Evolutionary conservation across 768 basidiomycete species (phyloP).

Genomic region (Hemileccinum impolitum): DNA sequence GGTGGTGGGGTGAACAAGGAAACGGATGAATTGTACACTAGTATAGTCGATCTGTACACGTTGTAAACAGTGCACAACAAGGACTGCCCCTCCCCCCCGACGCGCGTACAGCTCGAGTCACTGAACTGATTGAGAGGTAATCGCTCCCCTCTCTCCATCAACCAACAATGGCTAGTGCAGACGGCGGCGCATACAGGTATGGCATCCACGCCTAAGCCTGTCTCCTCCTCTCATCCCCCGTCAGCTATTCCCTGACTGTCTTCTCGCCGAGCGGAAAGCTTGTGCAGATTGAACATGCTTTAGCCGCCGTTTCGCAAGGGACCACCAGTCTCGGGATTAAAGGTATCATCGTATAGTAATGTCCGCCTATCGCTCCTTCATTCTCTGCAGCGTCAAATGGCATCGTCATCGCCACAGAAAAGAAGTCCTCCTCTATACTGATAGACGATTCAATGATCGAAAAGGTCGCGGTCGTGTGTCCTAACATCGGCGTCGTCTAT

Average conservation of each 20-base stretch:
- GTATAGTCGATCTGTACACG: slow-evolving; percentile 8
- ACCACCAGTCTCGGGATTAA: slow-evolving; percentile 98
- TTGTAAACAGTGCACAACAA: slow-evolving; percentile 25
- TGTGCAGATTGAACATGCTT: slow-evolving; percentile 99
- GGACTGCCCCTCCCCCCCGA: slow-evolving; percentile 25
- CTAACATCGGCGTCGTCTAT: slow-evolving; percentile 99
- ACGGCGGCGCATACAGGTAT: slow-evolving; percentile 79
- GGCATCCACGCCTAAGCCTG: slow-evolving; percentile 15
- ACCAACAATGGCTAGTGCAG: slow-evolving; percentile 67
- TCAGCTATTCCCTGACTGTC: slow-evolving; percentile 96
- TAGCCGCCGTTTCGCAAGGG: slow-evolving; percentile 93
- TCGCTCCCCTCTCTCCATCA: slow-evolving; percentile 16
- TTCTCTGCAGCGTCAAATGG: slow-evolving; percentile 84
- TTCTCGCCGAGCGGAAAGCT: slow-evolving; percentile 99
- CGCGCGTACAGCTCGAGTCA: slow-evolving; percentile 27
- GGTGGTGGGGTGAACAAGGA: slow-evolving; percentile 24
- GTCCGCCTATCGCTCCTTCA: slow-evolving; percentile 19
- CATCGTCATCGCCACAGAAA: slow-evolving; percentile 98
- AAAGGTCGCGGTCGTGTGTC: slow-evolving; percentile 95
- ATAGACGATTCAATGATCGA: slow-evolving; percentile 98
- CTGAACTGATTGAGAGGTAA: neutral
- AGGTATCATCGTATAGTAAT: slow-evolving; percentile 53
- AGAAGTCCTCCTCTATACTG: slow-evolving; percentile 96
- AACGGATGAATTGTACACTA: neutral
- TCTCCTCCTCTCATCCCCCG: slow-evolving; percentile 16